A percentile compares a stretch with the other conserved stretches of the same genome.
Evolutionary conservation across 371 early-diverging fungal genomes (phyloP).

Genomic region (Apophysomyces sp.): DNA sequence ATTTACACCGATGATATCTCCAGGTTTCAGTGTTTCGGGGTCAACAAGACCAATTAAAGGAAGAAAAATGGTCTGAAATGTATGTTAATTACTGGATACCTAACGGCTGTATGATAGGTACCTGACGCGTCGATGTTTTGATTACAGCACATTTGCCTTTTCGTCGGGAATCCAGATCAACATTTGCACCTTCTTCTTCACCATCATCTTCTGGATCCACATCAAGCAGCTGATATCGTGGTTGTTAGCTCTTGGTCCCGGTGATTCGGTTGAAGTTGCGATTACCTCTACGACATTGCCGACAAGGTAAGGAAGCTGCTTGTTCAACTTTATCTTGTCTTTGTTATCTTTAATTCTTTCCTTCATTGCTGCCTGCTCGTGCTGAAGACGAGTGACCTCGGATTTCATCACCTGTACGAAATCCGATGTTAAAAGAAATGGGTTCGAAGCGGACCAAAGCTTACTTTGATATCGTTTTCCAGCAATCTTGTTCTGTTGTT

Average conservation of each 20-base stretch:
- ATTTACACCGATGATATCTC: slow-evolving; percentile 99
- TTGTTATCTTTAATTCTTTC: slow-evolving; percentile 98
- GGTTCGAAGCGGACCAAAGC: neutral
- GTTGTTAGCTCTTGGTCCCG: neutral
- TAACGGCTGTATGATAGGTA: slow-evolving; percentile 22
- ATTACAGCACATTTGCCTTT: slow-evolving; percentile 98
- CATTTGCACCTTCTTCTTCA: slow-evolving; percentile 93
- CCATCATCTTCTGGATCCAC: slow-evolving; percentile 86
- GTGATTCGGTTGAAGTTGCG: neutral
- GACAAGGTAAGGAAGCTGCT: slow-evolving; percentile 99
- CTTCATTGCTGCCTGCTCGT: slow-evolving; percentile 89
- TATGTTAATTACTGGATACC: neutral
- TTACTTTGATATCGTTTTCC: slow-evolving; percentile 94
- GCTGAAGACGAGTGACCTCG: slow-evolving; percentile 83
- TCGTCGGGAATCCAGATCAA: slow-evolving; percentile 89
- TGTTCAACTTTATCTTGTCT: slow-evolving; percentile 99
- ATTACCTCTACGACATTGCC: slow-evolving; percentile 98
- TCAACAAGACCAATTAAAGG: slow-evolving; percentile 99
- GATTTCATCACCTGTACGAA: slow-evolving; percentile 82
- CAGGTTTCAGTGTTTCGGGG: slow-evolving; percentile 90
- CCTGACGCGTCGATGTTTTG: slow-evolving; percentile 96
- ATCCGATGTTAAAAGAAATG: neutral
- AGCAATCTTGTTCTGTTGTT: slow-evolving; percentile 88
- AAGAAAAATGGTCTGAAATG: slow-evolving; percentile 88
- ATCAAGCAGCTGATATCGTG: slow-evolving; percentile 77